phyloP scores from a whole-genome alignment of 371 early-diverging fungal genomes.

The Rhizopus microsporus region DNA sequence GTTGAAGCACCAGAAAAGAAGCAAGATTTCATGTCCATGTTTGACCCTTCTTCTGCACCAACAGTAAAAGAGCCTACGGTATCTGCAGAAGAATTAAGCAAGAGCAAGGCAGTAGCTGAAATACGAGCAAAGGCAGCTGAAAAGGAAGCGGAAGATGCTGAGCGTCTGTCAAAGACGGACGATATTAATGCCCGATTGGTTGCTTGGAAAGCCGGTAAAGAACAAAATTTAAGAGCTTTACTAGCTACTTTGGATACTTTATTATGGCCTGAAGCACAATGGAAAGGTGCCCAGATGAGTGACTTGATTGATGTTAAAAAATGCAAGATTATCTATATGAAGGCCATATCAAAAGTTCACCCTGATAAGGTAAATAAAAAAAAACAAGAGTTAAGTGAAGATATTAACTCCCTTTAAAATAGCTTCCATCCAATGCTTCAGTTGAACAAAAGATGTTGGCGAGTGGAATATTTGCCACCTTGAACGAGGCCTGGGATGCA shows the following conservation, averaged over 20 bases:
- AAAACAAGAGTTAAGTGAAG: neutral
- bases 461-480: conserved; percentile 77
- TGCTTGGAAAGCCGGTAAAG: conserved; percentile 86
- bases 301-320: conserved; percentile 83
- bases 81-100: conserved; percentile 25
- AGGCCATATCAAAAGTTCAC: conserved; percentile 91
- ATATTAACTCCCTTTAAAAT: neutral
- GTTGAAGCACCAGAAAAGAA: neutral
- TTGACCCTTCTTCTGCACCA: conserved; percentile 9
- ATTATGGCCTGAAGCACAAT: conserved; percentile 76
- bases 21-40: conserved; percentile 14
- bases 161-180: conserved; percentile 74
- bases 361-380: conserved; percentile 83
- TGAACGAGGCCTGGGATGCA: conserved; percentile 95
- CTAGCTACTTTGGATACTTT: conserved; percentile 82
- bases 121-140: conserved; percentile 73
- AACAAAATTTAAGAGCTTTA: conserved; percentile 88
- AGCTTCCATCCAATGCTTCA: conserved; percentile 51
- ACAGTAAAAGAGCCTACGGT: neutral
- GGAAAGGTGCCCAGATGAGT: conserved; percentile 78
- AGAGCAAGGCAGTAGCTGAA: conserved; percentile 61
- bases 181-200: conserved; percentile 69
- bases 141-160: conserved; percentile 78
- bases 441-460: conserved; percentile 87
- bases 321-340: conserved; percentile 91